Evolutionary conservation across 1,284 basidiomycete genomes (phyloP), one percentile per base, ranked within the genome.

Genomic region (Ceratorhiza oryzae-sativae): DNA sequence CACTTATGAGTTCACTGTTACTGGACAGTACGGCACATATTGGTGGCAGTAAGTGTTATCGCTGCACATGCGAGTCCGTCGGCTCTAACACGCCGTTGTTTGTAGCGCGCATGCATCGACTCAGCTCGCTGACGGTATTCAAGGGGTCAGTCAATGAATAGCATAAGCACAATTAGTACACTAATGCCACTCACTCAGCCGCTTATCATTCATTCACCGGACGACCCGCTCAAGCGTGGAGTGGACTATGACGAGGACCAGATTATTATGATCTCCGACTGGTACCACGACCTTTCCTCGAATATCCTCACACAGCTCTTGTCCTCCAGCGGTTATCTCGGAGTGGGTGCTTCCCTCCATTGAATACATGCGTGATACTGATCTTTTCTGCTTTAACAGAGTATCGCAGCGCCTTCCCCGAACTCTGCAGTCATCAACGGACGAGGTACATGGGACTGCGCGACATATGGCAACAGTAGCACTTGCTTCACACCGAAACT

Each of bases 401-500:
- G 67, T 70, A 58, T 70, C 27, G 67, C 67, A 20, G 77, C 79
- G 6, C 77, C 77, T 1, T 76, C 78, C 0, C 80, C 80, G 3
- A 77, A 81, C 51, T 77, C 76, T 1, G 79, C 77, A 8, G 71
- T 81, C n/a, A 77, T 82, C 73, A 81, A 81, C 71, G 80, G 81
- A 5, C 51, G 55, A 13, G 79, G 79, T 8, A 73, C 75, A 2
- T 81, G 73, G 30, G 45, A 62, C 32, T 68, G 32, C 18, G 73
- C n/a, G 13, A 70, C 65, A 3, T 70, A 70, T 34, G 65, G 65
- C 25, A 70, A 70, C 27, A 70, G 71, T 32, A 71, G 71, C 18
- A 62, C 59, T 3, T 78, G 77, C 72, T 74, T 46, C 49, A 77
- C 77, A 72, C 27, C 74, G 13, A 76, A 75, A 0, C 73, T 75